Evolutionary conservation across 2,329 filamentous ascomycete species (phyloP).

Genomic region (Pseudogymnoascus destructans): DNA sequence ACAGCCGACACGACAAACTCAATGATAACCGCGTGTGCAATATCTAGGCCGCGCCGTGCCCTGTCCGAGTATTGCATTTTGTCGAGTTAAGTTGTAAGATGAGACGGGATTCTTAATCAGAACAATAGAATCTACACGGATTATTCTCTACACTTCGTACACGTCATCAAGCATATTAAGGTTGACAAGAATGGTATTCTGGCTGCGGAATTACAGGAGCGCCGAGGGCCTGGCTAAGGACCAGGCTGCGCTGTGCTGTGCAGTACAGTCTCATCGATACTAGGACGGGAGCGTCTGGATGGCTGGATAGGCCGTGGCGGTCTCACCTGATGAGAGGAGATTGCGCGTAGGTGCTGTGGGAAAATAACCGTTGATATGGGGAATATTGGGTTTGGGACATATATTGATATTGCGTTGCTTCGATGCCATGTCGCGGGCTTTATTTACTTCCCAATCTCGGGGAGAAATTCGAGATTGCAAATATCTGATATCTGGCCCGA

Average conservation of each 20-base stretch:
- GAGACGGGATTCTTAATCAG: too few species aligned
- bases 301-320: background rate
- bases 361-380: background rate
- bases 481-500: background rate
- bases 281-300: background rate
- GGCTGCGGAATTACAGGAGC: background rate
- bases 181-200: too few species aligned
- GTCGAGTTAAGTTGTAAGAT: background rate
- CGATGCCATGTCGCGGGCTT: background rate
- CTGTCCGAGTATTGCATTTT: background rate
- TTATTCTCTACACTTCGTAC: too few species aligned
- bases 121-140: too few species aligned
- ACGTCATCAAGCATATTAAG: too few species aligned
- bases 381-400: background rate
- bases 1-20: background rate
- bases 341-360: background rate
- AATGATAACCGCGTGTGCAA: background rate
- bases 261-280: background rate
- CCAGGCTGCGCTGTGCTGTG: background rate
- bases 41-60: background rate
- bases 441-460: background rate
- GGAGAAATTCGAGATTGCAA: background rate
- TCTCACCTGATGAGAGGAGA: background rate
- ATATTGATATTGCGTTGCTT: background rate
- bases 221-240: background rate